A percentile compares a stretch with the other conserved stretches of the same genome.
phyloP scores from a whole-genome alignment of 768 basidiomycete species.

The Sarcomyxa edulis region DNA sequence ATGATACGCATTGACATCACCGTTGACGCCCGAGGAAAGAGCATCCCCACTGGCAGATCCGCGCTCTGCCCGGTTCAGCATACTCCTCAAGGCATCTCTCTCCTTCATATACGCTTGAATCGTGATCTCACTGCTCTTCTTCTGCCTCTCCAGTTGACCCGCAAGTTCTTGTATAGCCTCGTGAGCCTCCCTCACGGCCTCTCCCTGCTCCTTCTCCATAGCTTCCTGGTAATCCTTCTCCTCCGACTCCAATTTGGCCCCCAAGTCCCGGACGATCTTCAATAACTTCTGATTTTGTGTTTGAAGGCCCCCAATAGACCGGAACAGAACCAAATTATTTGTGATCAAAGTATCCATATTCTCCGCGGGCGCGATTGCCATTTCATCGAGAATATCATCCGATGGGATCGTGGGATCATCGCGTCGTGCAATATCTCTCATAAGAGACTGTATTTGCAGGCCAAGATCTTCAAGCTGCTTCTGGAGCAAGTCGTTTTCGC shows the following conservation, averaged over 20 bases:
- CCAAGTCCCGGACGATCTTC: constrained; percentile 78
- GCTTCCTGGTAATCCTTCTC: constrained; percentile 70
- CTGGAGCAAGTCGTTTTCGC: constrained; percentile 64
- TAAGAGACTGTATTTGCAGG: constrained; percentile 75
- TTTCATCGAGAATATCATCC: constrained; percentile 53
- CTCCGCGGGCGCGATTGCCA: constrained; percentile 30
- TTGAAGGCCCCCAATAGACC: constrained; percentile 74
- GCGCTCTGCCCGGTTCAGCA: constrained; percentile 57
- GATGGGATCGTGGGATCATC: constrained; percentile 79
- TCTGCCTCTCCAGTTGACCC: constrained; percentile 73
- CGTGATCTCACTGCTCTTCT: constrained; percentile 60
- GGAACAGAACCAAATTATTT: constrained; percentile 84
- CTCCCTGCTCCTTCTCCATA: constrained; percentile 69
- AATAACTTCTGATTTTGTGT: constrained; percentile 89
- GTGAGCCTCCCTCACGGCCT: constrained; percentile 84
- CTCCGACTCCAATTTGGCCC: constrained; percentile 77
- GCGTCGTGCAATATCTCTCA: constrained; percentile 74
- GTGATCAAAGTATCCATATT: constrained; percentile 80
- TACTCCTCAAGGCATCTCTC: constrained; percentile 74
- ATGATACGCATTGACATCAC: constrained; percentile 6
- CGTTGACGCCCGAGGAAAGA: constrained; percentile 10
- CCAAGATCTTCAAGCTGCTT: constrained; percentile 80
- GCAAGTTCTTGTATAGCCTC: constrained; percentile 78
- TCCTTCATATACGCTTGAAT: constrained; percentile 85
- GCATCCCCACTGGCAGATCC: constrained; percentile 9